Percentiles rank a stretch among this genome's conserved stretches.
Evolutionary conservation across 2,329 filamentous ascomycete species (phyloP).

Genomic region (Aureobasidium sp.): DNA sequence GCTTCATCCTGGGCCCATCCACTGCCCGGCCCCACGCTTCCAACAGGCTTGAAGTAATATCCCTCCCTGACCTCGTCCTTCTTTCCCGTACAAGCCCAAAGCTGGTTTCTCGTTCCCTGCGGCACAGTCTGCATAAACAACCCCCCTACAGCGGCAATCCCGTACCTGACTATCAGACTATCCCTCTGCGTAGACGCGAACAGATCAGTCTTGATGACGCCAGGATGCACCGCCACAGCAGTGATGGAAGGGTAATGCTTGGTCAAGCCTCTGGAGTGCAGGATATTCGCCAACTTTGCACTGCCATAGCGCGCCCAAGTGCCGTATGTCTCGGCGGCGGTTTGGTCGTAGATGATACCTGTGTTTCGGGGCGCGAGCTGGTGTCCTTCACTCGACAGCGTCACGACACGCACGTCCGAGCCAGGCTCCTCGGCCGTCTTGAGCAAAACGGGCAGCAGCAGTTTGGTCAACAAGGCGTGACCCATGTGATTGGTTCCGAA

Average conservation of each 20-base stretch:
- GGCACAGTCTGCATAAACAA: conserved; percentile 21
- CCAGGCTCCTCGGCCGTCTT: conserved; percentile 33
- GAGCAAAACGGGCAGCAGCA: conserved; percentile 39
- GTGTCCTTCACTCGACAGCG: conserved; percentile 31
- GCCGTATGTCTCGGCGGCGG: conserved; percentile 21
- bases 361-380: conserved; percentile 19
- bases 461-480: conserved; percentile 42
- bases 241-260: conserved; percentile 40
- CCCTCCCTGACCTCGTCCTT: conserved; percentile 35
- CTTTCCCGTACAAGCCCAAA: conserved; percentile 35
- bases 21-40: conserved; percentile 22
- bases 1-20: conserved; percentile 22
- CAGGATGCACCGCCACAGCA: conserved; percentile 42
- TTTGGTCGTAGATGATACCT: conserved; percentile 32
- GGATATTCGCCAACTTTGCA: conserved; percentile 46
- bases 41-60: conserved; percentile 39
- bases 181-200: conserved; percentile 23
- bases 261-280: conserved; percentile 40
- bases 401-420: conserved; percentile 39
- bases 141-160: conserved; percentile 25
- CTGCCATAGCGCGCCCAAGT: conserved; percentile 41
- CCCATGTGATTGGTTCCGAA: conserved; percentile 48
- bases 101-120: conserved; percentile 35
- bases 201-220: conserved; percentile 43
- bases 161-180: conserved; percentile 25